Base-by-base conservation (phyloP, 2,329 filamentous ascomycete genomes). In the Dichotomopilus funicola region DNA sequence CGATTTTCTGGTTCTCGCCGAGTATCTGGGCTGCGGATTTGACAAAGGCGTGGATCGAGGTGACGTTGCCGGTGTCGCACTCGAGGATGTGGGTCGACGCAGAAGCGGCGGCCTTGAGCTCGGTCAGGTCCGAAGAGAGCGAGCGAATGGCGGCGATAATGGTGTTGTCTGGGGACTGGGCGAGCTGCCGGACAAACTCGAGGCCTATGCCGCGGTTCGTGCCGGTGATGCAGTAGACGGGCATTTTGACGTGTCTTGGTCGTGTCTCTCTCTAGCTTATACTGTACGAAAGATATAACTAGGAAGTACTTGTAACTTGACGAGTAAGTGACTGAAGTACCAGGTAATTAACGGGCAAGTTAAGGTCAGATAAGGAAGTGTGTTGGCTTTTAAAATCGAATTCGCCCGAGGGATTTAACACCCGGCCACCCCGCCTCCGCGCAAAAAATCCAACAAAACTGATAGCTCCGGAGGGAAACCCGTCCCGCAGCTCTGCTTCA, bases 191-290 rank as follows among this genome's bases (percentile, higher is more conserved):
- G 45, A 69, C 63, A 38, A 68, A 65, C 42, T 68, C 66, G 47
- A 70, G 66, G 36, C 68, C 68, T 49, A 64, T 61, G 44, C 62
- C 64, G 10, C 61, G 67, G 64, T 63, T 73, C 55, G 61, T 64
- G 61, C 68, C 68, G 12, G 64, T 66, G 49, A 70, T 61, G 56
- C 65, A 66, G 57, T 67, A 70, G 19, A 64, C 59, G 8, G 67
- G 64, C 68, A 70, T 70, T n/a, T 42, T 59, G 55, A 6, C 33
- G 5, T 11, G 48, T 36, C 13, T 31, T n/a, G 31, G 9, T 38
- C 6, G 8, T 5, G 31, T 31, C 7, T 31, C 27, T 47, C 19
- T 46, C 13, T 12, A 8, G 35, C 19, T 27, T 27, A 27, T 27
- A 27, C 19, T 27, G 3, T 3, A 27, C 19, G 19, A 27, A 27